These are phyloP conservation scores for Trypanosomatidae sp. DNA, from an alignment of 208 protist species.

Conservation along the genomic window DNA sequence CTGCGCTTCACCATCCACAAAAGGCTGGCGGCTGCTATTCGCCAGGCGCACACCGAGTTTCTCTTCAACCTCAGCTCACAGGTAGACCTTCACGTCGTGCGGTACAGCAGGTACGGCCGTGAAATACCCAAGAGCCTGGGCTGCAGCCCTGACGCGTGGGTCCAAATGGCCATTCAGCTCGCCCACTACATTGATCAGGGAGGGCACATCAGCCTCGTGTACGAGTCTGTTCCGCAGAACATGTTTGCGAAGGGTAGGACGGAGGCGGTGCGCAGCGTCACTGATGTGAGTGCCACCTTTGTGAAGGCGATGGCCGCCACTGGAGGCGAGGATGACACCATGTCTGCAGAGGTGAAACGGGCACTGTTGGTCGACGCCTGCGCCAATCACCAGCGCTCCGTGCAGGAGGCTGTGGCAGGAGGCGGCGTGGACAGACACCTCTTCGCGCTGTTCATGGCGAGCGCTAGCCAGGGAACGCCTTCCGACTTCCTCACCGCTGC, in stretches of 20 bases:
- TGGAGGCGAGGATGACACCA: constrained; percentile 14
- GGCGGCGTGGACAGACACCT: constrained; percentile 85
- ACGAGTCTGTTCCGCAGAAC: constrained; percentile 65
- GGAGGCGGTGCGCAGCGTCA: constrained; percentile 78
- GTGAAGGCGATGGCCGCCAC: constrained; percentile 46
- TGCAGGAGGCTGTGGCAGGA: constrained; percentile 69
- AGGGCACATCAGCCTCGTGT: constrained; percentile 56
- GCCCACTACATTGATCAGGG: constrained; percentile 76
- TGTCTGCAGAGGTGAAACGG: constrained; percentile 23
- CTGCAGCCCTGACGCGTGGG: constrained; percentile 68
- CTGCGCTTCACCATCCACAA: constrained; percentile 71
- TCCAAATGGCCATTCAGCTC: constrained; percentile 87
- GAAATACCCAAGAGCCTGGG: constrained; percentile 37
- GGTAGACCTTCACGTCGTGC: constrained; percentile 56
- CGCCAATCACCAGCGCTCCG: constrained; percentile 49
- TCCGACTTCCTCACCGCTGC: constrained; percentile 66
- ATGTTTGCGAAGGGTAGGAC: constrained; percentile 74
- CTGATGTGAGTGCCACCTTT: constrained; percentile 43
- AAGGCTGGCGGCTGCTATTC: constrained; percentile 42
- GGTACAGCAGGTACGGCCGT: constrained; percentile 51
- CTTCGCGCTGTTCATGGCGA: constrained; percentile 85
- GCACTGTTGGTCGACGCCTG: constrained; percentile 55
- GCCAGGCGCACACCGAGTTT: constrained; percentile 41
- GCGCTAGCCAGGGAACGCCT: constrained; percentile 40
- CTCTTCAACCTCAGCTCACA: constrained; percentile 41